Evolutionary conservation across 2,329 filamentous ascomycete species (phyloP).

Genomic region (Colletotrichum phormii): DNA sequence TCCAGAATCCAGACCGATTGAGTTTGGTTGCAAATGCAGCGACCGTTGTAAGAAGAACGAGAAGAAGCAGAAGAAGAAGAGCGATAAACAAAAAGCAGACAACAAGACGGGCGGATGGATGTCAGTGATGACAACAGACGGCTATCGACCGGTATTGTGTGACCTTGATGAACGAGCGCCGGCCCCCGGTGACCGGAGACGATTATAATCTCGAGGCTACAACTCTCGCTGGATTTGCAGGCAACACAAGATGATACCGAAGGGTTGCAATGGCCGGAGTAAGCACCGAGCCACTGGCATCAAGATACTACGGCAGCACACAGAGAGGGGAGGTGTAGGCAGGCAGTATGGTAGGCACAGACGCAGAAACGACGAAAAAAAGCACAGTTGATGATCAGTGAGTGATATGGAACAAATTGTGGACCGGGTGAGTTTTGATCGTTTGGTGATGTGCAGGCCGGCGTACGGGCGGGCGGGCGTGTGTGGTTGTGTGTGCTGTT

Average conservation of each 20-base stretch:
- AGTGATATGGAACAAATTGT: constrained; percentile 20
- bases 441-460: constrained; percentile 11
- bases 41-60: constrained; percentile 16
- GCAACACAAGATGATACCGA: neutral
- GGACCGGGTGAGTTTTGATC: constrained; percentile 25
- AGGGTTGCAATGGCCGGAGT: constrained; percentile 5
- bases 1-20: constrained; percentile 21
- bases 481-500: neutral
- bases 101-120: neutral
- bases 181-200: constrained; percentile 8
- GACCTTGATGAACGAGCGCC: constrained; percentile 23
- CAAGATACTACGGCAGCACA: neutral
- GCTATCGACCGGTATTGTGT: constrained; percentile 18
- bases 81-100: neutral
- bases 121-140: constrained; percentile 11
- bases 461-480: neutral
- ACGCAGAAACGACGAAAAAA: constrained; percentile 17
- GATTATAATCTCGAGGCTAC: constrained; percentile 3
- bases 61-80: neutral
- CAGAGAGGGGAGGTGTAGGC: neutral
- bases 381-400: constrained; percentile 16
- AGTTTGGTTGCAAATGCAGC: neutral
- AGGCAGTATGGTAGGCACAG: constrained; percentile 3
- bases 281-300: constrained; percentile 20
- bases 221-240: constrained; percentile 9